Evolutionary conservation across 345 rosid genomes (phyloP).

Genomic region (Brassica cretica): DNA sequence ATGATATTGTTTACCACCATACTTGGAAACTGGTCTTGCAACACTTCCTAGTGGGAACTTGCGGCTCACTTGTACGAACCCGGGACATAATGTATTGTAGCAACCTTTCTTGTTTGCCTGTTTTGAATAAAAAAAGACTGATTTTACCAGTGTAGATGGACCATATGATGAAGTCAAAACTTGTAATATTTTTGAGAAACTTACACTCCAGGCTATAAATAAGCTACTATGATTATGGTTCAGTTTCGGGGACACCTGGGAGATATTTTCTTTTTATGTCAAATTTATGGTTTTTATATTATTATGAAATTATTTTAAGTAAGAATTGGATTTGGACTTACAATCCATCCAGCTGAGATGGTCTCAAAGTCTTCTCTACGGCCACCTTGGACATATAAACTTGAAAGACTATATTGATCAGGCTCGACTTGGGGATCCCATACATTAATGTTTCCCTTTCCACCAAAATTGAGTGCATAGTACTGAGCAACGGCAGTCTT

Average conservation of each 20-base stretch:
- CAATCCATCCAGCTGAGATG: conserved; percentile 33
- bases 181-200: conserved; percentile 1
- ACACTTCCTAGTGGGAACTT: conserved; percentile 12
- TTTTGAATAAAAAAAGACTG: not conserved
- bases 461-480: not conserved
- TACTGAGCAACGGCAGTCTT: conserved; percentile 13
- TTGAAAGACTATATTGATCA: conserved; percentile 23
- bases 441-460: conserved; percentile 17
- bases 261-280: not conserved
- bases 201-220: conserved; percentile 23
- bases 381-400: conserved; percentile 14
- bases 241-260: conserved; percentile 15
- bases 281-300: not conserved
- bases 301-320: not conserved
- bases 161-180: not conserved
- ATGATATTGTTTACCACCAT: conserved; percentile 17
- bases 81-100: conserved; percentile 25
- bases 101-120: conserved; percentile 15
- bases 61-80: conserved; percentile 25
- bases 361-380: not conserved
- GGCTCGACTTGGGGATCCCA: conserved; percentile 20
- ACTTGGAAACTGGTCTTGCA: conserved; percentile 15
- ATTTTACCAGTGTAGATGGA: not conserved
- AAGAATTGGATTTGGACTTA: conserved; percentile 1
- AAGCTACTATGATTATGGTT: conserved; percentile 22